Conservation (phyloP, 2,329 filamentous ascomycete species). For the Talaromyces pinophilus region DNA sequence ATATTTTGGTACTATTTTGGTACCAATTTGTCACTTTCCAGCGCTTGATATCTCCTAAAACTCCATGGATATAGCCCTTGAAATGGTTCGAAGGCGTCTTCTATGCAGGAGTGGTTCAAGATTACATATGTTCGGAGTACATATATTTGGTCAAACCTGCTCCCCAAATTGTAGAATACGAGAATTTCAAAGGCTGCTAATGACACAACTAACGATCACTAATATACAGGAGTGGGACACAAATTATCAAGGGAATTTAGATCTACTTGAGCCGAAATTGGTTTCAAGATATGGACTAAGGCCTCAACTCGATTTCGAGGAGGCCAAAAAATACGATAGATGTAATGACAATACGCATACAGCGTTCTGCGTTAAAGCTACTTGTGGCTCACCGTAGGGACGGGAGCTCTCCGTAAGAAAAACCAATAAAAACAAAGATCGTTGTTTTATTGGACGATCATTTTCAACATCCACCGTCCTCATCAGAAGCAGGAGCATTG, state of each 20-base stretch:
- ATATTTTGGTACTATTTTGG: not conserved
- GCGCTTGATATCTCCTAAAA: not conserved
- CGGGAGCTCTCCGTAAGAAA: not conserved
- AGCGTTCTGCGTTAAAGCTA: not conserved
- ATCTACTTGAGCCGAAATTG: not conserved
- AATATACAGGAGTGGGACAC: too few relatives aligned
- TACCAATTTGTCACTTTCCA: not conserved
- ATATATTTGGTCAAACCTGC: not conserved
- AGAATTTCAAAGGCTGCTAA: too few relatives aligned
- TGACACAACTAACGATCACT: too few relatives aligned
- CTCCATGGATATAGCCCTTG: too few relatives aligned
- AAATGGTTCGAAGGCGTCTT: not conserved
- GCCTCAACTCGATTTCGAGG: not conserved
- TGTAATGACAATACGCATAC: constrained; percentile 11
- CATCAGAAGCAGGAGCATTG: constrained; percentile 2
- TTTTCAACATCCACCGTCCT: constrained; percentile 9
- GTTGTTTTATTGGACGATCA: constrained; percentile 14
- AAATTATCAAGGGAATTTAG: too few relatives aligned
- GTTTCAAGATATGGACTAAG: not conserved
- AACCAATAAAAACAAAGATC: constrained; percentile 14
- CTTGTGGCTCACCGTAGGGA: not conserved
- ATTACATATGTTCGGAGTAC: not conserved
- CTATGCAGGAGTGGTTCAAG: too few relatives aligned
- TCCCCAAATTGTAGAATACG: too few relatives aligned
- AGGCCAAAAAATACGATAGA: not conserved